phyloP scores from a whole-genome alignment of 176 grass and related monocot genomes.

The Tillandsia leiboldiana region DNA sequence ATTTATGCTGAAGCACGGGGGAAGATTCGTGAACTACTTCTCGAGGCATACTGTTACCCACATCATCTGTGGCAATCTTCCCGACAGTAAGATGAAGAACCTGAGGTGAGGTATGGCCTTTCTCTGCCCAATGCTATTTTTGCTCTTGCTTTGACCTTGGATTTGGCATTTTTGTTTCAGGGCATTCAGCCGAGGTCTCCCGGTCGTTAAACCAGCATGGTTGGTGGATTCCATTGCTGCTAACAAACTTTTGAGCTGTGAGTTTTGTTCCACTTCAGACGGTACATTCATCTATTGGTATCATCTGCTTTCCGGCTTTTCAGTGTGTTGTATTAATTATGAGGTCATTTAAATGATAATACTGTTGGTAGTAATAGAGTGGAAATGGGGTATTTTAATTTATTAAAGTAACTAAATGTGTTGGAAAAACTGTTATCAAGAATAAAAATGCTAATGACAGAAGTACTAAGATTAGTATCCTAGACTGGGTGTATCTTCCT shows the following conservation, averaged over 20 bases:
- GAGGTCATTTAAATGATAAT: not conserved
- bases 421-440: not conserved
- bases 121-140: not conserved
- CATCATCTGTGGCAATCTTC: conserved; percentile 69
- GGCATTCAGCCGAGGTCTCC: conserved; percentile 65
- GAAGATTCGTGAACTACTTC: conserved; percentile 82
- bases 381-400: not conserved
- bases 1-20: conserved; percentile 85
- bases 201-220: conserved; percentile 81
- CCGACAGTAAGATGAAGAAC: conserved; percentile 74
- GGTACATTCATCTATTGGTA: not conserved
- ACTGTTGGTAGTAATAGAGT: too few species aligned
- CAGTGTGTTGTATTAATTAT: not conserved
- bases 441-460: too few species aligned
- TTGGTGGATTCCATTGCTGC: conserved; percentile 71
- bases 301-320: not conserved
- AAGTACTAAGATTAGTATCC: too few species aligned
- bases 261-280: conserved; percentile 9
- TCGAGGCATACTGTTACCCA: conserved; percentile 71
- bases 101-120: conserved; percentile 38
- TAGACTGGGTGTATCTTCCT: too few species aligned
- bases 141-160: not conserved
- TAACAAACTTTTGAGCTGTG: conserved; percentile 72
- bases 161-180: conserved; percentile 25
- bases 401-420: not conserved